phyloP scores from a whole-genome alignment of 306 rosid species.

The Dryas alaskensis region DNA sequence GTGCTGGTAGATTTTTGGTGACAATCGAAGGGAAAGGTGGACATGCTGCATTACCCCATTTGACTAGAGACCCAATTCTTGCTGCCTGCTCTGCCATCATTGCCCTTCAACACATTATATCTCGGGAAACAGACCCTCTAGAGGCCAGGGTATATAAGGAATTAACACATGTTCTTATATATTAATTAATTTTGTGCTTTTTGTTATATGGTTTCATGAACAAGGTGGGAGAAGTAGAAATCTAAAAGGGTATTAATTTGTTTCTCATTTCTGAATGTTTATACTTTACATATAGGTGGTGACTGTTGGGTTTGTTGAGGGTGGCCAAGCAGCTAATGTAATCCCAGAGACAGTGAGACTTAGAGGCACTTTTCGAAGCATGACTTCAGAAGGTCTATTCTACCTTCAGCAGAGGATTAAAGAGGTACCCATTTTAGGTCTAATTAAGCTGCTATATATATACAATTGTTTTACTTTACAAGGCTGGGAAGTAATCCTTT shows the following conservation, averaged over 20 bases:
- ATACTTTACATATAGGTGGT: slow-evolving; percentile 30
- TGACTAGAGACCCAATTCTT: slow-evolving; percentile 41
- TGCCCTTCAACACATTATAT: slow-evolving; percentile 53
- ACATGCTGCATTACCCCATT: slow-evolving; percentile 42
- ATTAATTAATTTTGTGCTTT: too few species aligned
- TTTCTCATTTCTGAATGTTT: neutral
- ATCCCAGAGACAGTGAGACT: slow-evolving; percentile 41
- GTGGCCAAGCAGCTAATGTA: slow-evolving; percentile 42
- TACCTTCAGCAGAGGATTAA: slow-evolving; percentile 43
- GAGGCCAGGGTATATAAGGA: slow-evolving; percentile 36
- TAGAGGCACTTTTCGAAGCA: slow-evolving; percentile 48
- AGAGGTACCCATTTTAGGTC: slow-evolving; percentile 36
- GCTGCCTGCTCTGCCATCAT: slow-evolving; percentile 42
- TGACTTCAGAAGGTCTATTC: slow-evolving; percentile 40
- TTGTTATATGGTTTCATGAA: neutral
- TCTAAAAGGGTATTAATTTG: neutral
- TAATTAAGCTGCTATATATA: neutral
- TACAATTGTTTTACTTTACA: neutral
- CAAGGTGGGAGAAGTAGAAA: neutral
- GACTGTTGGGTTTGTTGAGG: slow-evolving; percentile 41
- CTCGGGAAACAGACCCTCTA: slow-evolving; percentile 56
- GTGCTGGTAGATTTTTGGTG: slow-evolving; percentile 41
- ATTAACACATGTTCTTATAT: neutral
- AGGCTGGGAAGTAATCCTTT: neutral
- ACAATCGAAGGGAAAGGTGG: slow-evolving; percentile 41